phyloP scores from a whole-genome alignment of 371 early-diverging fungal genomes.

The Apophysomyces elegans region DNA sequence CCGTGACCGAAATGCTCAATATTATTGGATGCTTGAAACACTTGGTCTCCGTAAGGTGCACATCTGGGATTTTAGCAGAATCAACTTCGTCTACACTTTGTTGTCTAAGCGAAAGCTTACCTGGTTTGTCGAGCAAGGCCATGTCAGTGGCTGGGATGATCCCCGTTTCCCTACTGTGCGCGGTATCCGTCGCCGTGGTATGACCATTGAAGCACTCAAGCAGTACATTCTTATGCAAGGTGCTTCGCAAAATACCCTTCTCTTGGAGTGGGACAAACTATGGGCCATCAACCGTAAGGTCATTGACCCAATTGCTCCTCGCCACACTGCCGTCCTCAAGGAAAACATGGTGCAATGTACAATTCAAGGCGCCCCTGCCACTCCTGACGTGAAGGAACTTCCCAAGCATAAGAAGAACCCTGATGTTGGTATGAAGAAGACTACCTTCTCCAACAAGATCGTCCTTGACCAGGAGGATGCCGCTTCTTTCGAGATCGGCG shows the following conservation, averaged over 20 bases:
- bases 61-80: constrained; percentile 94
- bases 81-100: constrained; percentile 99
- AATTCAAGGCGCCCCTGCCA: constrained; percentile 63
- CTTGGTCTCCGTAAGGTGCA: constrained; percentile 87
- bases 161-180: constrained; percentile 99
- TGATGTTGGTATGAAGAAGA: constrained; percentile 88
- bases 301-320: constrained; percentile 95
- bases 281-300: constrained; percentile 99
- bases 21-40: constrained; percentile 97
- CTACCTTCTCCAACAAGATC: constrained; percentile 79
- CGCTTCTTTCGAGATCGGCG: constrained; percentile 74
- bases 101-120: constrained; percentile 99
- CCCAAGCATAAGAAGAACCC: constrained; percentile 97
- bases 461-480: constrained; percentile 94
- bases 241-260: constrained; percentile 93
- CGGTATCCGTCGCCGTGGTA: constrained; percentile 96
- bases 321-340: constrained; percentile 85
- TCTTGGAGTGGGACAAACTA: constrained; percentile 99
- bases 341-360: constrained; percentile 72
- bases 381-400: constrained; percentile 68
- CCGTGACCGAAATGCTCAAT: constrained; percentile 99
- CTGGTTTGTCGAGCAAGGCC: constrained; percentile 94
- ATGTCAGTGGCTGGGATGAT: constrained; percentile 99
- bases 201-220: constrained; percentile 98
- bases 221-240: constrained; percentile 99